Conservation (phyloP, 495 filamentous ascomycete genomes). For the Neurospora sp. region DNA sequence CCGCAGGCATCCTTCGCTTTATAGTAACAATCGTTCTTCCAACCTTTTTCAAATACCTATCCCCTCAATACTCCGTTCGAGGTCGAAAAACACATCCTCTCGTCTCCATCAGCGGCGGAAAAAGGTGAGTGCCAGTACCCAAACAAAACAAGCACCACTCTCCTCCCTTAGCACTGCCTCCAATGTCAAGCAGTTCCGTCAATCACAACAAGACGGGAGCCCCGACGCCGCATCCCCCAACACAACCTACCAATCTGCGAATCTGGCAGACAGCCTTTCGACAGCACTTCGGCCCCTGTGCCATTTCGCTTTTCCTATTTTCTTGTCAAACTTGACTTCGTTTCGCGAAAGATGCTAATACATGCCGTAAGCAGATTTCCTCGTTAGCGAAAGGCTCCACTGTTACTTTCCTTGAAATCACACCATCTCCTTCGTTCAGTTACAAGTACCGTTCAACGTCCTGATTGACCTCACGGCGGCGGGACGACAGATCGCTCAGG, state of each 20-base stretch:
- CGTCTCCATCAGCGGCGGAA: not conserved
- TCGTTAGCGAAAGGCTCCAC: not conserved
- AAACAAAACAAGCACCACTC: not conserved
- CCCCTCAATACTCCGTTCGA: not conserved
- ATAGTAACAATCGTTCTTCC: conserved; percentile 27
- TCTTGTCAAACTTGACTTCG: not conserved
- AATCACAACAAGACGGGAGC: not conserved
- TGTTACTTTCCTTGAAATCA: not conserved
- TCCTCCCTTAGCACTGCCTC: not conserved
- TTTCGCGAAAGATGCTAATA: not conserved
- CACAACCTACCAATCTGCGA: not conserved
- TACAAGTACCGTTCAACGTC: not conserved
- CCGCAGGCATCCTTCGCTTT: conserved; percentile 48
- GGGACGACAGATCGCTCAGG: not conserved
- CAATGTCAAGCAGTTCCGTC: not conserved
- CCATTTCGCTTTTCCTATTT: not conserved
- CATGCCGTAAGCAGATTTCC: not conserved
- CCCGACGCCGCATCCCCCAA: not conserved
- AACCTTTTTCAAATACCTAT: conserved; percentile 4
- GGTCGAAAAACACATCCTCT: not conserved
- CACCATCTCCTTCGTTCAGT: not conserved
- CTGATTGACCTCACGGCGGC: not conserved
- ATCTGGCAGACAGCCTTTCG: not conserved
- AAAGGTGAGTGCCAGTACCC: not conserved
- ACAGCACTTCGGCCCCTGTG: not conserved